These are phyloP conservation scores for Immersiella caudata DNA, from an alignment of 495 filamentous ascomycete species.

Conservation along the genomic window DNA sequence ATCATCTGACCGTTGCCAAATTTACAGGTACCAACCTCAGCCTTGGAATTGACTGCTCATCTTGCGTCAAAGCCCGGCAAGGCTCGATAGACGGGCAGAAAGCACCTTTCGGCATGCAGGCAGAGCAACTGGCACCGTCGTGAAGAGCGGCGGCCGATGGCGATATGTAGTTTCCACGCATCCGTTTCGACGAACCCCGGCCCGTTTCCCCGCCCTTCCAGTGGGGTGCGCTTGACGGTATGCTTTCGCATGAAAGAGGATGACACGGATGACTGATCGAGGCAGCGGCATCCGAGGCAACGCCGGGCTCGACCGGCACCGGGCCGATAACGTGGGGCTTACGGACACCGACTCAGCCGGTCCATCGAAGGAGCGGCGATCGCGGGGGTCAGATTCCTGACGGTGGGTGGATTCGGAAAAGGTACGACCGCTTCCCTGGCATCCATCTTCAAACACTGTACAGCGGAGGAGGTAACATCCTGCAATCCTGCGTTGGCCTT, in stretches of 20 bases:
- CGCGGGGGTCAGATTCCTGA: background rate
- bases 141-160: background rate
- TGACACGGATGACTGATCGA: background rate
- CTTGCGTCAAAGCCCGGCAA: background rate
- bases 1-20: background rate
- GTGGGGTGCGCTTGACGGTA: background rate
- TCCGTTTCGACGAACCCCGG: background rate
- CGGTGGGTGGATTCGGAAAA: background rate
- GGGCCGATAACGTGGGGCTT: background rate
- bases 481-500: background rate
- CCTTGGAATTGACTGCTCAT: too few species aligned
- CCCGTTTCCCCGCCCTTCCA: background rate
- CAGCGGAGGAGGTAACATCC: background rate
- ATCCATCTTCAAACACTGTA: background rate
- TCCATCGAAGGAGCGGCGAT: background rate
- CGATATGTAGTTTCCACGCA: background rate
- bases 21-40: background rate
- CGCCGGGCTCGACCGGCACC: conserved; percentile 1
- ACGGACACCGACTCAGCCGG: background rate
- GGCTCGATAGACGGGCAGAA: background rate
- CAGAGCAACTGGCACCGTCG: background rate
- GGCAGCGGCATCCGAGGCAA: background rate
- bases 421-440: background rate
- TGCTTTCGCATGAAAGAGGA: background rate
- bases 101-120: background rate